Conservation (phyloP, 176 grass and related monocot species). For the Chloris gayana region DNA sequence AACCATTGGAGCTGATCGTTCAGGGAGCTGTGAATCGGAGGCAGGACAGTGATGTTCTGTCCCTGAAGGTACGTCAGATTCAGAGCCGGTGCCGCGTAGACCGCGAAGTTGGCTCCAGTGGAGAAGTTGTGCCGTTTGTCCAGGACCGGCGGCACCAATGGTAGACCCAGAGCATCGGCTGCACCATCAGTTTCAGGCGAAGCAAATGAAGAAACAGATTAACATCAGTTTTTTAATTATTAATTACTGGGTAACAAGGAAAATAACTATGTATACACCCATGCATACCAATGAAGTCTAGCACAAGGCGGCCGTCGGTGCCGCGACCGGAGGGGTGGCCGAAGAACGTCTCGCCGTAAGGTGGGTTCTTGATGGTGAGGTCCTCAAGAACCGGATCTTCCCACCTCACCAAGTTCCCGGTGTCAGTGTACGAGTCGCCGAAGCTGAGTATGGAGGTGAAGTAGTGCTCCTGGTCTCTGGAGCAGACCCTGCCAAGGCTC, state of each 20-base stretch:
- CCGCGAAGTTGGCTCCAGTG: conserved; percentile 55
- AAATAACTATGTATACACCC: no score
- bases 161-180: conserved; percentile 53
- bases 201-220: not conserved
- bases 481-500: no score
- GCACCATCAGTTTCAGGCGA: not conserved
- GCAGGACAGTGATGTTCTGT: not conserved
- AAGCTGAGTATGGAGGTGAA: conserved; percentile 61
- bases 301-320: conserved; percentile 55
- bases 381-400: no score
- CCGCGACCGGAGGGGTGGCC: conserved; percentile 27
- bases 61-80: conserved; percentile 44
- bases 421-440: conserved; percentile 68
- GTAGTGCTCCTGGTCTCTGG: not conserved
- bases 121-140: conserved; percentile 34
- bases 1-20: conserved; percentile 56
- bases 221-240: not conserved
- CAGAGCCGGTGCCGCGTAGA: conserved; percentile 40
- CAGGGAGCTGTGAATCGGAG: conserved; percentile 42
- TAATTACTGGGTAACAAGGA: no score
- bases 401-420: conserved; percentile 51
- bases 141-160: conserved; percentile 42
- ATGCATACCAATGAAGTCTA: conserved; percentile 59
- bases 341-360: conserved; percentile 44
- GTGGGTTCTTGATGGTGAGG: conserved; percentile 15